A percentile compares a stretch with the other conserved stretches of the same genome.
Evolutionary conservation across 139 green algal genomes (phyloP).

Genomic region (Chlamydomonas incerta): DNA sequence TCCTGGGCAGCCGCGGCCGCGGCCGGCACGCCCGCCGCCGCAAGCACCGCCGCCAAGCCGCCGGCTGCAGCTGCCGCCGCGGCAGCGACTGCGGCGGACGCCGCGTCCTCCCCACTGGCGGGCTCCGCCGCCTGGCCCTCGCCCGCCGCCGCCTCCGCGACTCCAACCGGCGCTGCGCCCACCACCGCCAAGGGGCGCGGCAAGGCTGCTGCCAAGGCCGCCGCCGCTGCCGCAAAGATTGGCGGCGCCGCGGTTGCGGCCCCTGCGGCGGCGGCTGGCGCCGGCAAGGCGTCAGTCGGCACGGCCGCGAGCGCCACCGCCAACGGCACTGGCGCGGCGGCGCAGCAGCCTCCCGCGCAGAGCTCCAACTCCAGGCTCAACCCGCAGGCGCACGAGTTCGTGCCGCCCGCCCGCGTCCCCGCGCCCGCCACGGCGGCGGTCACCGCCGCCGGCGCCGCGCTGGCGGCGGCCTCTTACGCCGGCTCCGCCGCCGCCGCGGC

Average conservation of each 20-base stretch:
- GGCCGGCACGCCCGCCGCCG: not conserved
- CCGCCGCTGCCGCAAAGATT: too few species aligned
- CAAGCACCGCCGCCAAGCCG: not conserved
- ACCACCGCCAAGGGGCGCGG: too few species aligned
- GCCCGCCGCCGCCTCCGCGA: too few species aligned
- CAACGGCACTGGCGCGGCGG: not conserved
- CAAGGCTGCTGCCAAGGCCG: not conserved
- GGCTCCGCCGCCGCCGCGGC: not conserved
- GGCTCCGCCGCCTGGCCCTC: too few species aligned
- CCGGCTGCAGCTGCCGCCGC: not conserved
- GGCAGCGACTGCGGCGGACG: not conserved
- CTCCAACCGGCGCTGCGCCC: not conserved
- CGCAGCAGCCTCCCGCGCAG: not conserved
- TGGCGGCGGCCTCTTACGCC: not conserved
- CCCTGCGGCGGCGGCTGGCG: not conserved
- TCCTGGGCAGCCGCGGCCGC: not conserved
- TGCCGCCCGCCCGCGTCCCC: not conserved
- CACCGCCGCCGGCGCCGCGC: not conserved
- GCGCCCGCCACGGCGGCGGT: not conserved
- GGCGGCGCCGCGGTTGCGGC: not conserved
- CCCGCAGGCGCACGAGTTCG: constrained; percentile 24
- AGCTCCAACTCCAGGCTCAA: not conserved
- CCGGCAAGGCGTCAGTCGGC: not conserved
- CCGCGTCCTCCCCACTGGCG: too few species aligned
- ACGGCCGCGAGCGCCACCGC: too few species aligned